Base-by-base conservation (phyloP, 176 grass and related monocot species). In the Oryza officinalis region DNA sequence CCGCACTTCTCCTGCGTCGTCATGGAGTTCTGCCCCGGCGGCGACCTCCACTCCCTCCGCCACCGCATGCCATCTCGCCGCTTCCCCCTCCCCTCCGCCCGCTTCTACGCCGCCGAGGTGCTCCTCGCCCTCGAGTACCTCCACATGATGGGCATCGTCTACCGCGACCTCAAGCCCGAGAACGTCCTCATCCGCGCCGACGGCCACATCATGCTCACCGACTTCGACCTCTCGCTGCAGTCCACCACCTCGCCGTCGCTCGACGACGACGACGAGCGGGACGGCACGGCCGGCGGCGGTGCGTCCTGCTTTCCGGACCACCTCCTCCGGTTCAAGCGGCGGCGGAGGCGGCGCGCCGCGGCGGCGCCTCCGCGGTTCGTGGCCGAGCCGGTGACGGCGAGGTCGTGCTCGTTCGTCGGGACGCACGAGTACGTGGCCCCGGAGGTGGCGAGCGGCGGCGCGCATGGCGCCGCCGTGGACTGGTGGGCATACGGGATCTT, bases 151-250 rank as follows among this genome's bases (percentile, higher is more conserved):
- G 96, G 96, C 45, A 44, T 99, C 63, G 96, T 99, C n/a, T 99
- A 99, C 87, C 87, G 96, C 12, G 96, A 99, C 85, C 96, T 99
- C 28, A 99, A 99, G 86, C 93, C 96, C 0, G 96, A 99, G 87
- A 99, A 99, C 86, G 94, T 99, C 68, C 89, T 99, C 1, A 89
- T 99, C 27, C 83, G 96, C 23, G 87, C 81, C 0, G 93, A 99
- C 54, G 96, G 96, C 18, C 93, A 99, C 89, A 89, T 99, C 89
- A 96, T 96, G 96, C 96, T 99, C 66, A 96, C 96, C 22, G 96
- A 99, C 76, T 99, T 99, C 86, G 96, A 99, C 88, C 86, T 99
- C 1, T 89, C 93, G 6, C 82, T 98, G 27, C 43, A 94, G 83
- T 96, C 89, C 87, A 92, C 89, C 1, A 77, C 91, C 3, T 92